phyloP scores from a whole-genome alignment of 805 yeast genomes.

The Lachancea lanzarotensis region DNA sequence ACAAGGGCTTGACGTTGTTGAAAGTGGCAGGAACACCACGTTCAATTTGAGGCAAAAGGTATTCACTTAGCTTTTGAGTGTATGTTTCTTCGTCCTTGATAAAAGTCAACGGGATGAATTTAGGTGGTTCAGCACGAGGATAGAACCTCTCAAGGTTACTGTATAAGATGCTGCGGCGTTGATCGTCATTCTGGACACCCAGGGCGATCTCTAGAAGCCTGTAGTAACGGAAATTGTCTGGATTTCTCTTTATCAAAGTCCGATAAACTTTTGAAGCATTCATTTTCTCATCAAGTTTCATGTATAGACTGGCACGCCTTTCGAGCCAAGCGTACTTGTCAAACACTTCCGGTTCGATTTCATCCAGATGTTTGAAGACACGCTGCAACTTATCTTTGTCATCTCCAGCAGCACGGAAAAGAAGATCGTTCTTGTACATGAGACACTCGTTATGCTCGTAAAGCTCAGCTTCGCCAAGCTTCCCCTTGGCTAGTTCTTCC shows the following conservation, averaged over 20 bases:
- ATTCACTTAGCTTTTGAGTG: conserved; percentile 41
- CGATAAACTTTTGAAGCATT: conserved; percentile 70
- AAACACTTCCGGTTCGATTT: conserved; percentile 44
- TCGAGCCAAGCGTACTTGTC: conserved; percentile 63
- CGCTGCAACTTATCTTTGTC: conserved; percentile 37
- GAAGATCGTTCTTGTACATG: conserved; percentile 62
- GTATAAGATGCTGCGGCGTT: conserved; percentile 54
- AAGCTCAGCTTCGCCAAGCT: conserved; percentile 56
- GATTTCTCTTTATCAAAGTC: conserved; percentile 71
- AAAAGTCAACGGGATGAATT: conserved; percentile 70
- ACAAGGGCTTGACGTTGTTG: conserved; percentile 76
- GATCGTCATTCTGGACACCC: conserved; percentile 40
- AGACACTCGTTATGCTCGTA: conserved; percentile 78
- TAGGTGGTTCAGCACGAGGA: conserved; percentile 79
- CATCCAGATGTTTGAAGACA: conserved; percentile 56
- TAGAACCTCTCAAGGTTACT: conserved; percentile 59
- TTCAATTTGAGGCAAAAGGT: conserved; percentile 54
- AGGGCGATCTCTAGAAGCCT: conserved; percentile 58
- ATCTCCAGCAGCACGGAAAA: conserved; percentile 54
- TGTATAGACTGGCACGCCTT: conserved; percentile 55
- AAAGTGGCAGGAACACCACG: conserved; percentile 90
- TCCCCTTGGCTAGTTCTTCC: conserved; percentile 67
- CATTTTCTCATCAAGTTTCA: conserved; percentile 47
- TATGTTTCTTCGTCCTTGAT: conserved; percentile 45
- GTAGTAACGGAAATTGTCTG: conserved; percentile 69